Conservation (phyloP, 441 rosid species). For the Pelargonium australe region DNA sequence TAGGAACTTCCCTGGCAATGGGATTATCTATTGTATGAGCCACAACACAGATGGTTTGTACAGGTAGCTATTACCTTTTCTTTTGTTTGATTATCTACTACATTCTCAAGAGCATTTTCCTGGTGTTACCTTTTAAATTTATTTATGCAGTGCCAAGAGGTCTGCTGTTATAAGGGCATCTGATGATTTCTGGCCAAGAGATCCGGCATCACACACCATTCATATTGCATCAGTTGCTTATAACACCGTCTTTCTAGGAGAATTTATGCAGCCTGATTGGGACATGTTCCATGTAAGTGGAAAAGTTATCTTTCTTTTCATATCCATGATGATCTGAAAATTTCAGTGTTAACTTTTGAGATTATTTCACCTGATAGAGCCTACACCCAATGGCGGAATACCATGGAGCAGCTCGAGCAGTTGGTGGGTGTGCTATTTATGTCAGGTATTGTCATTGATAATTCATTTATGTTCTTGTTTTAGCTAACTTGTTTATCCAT, state of each 20-base stretch:
- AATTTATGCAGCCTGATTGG: slow-evolving; percentile 90
- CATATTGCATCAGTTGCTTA: slow-evolving; percentile 85
- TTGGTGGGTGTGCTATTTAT: slow-evolving; percentile 84
- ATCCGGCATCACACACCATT: slow-evolving; percentile 82
- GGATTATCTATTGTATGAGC: slow-evolving; percentile 90
- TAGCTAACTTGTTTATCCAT: neutral
- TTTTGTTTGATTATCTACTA: neutral
- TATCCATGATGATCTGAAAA: neutral
- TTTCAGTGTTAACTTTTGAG: neutral
- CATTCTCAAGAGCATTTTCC: neutral
- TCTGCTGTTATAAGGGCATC: slow-evolving; percentile 85
- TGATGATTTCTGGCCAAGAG: slow-evolving; percentile 87
- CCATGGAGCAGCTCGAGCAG: slow-evolving; percentile 87
- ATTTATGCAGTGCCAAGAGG: slow-evolving; percentile 60
- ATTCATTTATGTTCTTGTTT: neutral
- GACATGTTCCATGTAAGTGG: slow-evolving; percentile 72
- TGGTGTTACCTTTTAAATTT: neutral
- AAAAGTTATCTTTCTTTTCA: neutral
- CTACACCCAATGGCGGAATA: slow-evolving; percentile 82
- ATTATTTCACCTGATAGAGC: slow-evolving; percentile 23
- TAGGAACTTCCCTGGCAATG: slow-evolving; percentile 72
- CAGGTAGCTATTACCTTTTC: neutral
- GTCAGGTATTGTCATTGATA: slow-evolving; percentile 25
- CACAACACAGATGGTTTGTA: slow-evolving; percentile 89
- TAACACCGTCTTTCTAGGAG: slow-evolving; percentile 83